Evolutionary conservation across 345 rosid genomes (phyloP).

Genomic region (Euclidium syriacum): DNA sequence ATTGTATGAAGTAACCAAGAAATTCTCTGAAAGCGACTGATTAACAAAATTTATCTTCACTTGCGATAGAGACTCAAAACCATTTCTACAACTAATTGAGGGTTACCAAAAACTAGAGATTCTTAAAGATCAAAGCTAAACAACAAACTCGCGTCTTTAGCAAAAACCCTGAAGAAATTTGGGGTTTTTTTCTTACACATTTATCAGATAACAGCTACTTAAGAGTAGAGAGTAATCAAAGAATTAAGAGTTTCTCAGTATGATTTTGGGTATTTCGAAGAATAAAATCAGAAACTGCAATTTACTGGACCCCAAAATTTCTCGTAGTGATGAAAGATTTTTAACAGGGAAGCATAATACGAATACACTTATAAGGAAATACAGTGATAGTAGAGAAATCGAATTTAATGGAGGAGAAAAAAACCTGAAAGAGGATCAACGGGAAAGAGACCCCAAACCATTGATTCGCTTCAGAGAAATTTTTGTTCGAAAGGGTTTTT

Average conservation of each 20-base stretch:
- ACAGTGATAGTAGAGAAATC: neutral
- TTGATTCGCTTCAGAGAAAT: constrained; percentile 22
- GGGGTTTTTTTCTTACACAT: neutral
- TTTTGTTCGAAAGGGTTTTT: constrained; percentile 1
- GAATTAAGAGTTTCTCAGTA: neutral
- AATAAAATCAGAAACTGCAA: neutral
- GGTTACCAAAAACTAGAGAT: neutral
- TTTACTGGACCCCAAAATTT: too few species aligned
- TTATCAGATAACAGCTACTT: neutral
- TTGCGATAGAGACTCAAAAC: constrained; percentile 26
- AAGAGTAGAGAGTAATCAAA: neutral
- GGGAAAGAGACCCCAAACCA: constrained; percentile 87
- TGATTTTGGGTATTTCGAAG: neutral
- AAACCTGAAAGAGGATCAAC: constrained; percentile 66
- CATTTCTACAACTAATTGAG: neutral
- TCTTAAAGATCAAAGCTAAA: neutral
- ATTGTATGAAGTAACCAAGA: too few species aligned
- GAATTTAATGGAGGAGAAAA: neutral
- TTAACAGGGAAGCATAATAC: neutral
- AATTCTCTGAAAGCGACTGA: too few species aligned
- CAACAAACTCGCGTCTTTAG: neutral
- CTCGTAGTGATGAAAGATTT: neutral
- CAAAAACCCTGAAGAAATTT: neutral
- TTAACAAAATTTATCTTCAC: constrained; percentile 66
- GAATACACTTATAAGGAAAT: neutral